phyloP scores from a whole-genome alignment of 495 filamentous ascomycete genomes.

The Lasiosphaeria hispida region DNA sequence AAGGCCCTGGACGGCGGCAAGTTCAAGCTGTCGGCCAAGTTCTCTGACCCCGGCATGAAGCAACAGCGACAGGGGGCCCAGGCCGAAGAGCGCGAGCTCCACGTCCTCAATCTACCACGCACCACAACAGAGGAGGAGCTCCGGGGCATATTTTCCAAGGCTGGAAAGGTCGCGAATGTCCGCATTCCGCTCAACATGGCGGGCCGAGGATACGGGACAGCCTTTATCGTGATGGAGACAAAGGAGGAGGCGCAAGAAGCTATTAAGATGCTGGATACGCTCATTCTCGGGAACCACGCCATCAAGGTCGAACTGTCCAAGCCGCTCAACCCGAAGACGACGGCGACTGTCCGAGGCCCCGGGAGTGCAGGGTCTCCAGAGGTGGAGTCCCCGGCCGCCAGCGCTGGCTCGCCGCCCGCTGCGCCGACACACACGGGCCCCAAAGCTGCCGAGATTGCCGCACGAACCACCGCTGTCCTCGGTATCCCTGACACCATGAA shows the following conservation, averaged over 20 bases:
- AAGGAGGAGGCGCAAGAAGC: slow-evolving; percentile 69
- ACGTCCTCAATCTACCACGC: slow-evolving; percentile 70
- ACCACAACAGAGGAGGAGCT: slow-evolving; percentile 66
- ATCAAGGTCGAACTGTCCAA: slow-evolving; percentile 66
- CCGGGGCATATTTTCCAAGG: slow-evolving; percentile 64
- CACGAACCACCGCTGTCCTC: slow-evolving; percentile 61
- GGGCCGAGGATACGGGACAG: slow-evolving; percentile 68
- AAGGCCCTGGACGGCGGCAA: slow-evolving; percentile 58
- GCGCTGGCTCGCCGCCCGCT: slow-evolving; percentile 17
- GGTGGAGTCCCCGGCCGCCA: slow-evolving; percentile 26
- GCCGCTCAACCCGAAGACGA: slow-evolving; percentile 42
- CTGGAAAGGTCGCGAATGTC: slow-evolving; percentile 69
- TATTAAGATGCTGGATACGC: slow-evolving; percentile 66
- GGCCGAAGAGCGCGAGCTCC: slow-evolving; percentile 83
- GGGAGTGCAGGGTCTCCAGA: slow-evolving; percentile 6
- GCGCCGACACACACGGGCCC: slow-evolving; percentile 27
- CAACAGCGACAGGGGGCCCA: slow-evolving; percentile 78
- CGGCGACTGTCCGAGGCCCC: slow-evolving; percentile 33
- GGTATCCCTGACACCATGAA: slow-evolving; percentile 71
- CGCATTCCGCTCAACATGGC: slow-evolving; percentile 61
- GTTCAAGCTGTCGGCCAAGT: slow-evolving; percentile 68
- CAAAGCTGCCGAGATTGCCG: slow-evolving; percentile 35
- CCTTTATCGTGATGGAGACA: slow-evolving; percentile 71
- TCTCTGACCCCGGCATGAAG: slow-evolving; percentile 77
- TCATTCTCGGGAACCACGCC: slow-evolving; percentile 64